These are phyloP conservation scores for Emericellopsis cladophorae DNA, from an alignment of 2,329 filamentous ascomycete species.

Conservation along the genomic window DNA sequence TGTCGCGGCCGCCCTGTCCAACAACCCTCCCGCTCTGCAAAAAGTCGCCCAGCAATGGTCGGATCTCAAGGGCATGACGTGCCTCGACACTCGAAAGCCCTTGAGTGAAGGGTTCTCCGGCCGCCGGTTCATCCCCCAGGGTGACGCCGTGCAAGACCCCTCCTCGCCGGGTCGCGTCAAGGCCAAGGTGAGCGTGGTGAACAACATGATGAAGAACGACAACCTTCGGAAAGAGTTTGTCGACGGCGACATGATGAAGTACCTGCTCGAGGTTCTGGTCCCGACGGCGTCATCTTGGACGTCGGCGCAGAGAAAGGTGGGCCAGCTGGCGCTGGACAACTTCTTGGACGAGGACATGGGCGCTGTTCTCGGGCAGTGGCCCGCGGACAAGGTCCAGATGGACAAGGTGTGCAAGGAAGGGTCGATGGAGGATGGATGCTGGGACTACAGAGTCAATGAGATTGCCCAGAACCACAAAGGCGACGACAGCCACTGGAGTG, in stretches of 20 bases:
- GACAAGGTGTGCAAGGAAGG: constrained; percentile 22
- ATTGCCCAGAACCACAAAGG: constrained; percentile 23
- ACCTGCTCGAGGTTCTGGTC: constrained; percentile 38
- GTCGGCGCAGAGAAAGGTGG: constrained; percentile 37
- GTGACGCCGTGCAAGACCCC: constrained; percentile 4
- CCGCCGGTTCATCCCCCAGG: constrained; percentile 15
- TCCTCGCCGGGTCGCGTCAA: constrained; percentile 16
- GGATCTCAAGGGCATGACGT: constrained; percentile 22
- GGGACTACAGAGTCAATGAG: constrained; percentile 38
- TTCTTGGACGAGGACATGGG: constrained; percentile 57
- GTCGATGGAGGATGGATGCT: constrained; percentile 36
- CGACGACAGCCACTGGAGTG: constrained; percentile 31
- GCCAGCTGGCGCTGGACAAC: constrained; percentile 47
- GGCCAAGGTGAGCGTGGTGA: constrained; percentile 36
- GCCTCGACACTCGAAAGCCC: constrained; percentile 13
- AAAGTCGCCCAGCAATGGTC: constrained; percentile 37
- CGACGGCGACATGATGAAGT: constrained; percentile 35
- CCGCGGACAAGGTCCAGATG: constrained; percentile 19
- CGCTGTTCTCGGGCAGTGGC: constrained; percentile 44
- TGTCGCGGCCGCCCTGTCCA: constrained; percentile 45
- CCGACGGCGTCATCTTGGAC: constrained; percentile 34
- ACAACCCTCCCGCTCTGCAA: constrained; percentile 49
- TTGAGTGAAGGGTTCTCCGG: constrained; percentile 13
- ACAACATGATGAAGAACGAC: constrained; percentile 41
- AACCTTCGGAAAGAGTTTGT: constrained; percentile 43